Base-by-base conservation (phyloP, 345 rosid species). In the Eucalyptus erythrocorys region DNA sequence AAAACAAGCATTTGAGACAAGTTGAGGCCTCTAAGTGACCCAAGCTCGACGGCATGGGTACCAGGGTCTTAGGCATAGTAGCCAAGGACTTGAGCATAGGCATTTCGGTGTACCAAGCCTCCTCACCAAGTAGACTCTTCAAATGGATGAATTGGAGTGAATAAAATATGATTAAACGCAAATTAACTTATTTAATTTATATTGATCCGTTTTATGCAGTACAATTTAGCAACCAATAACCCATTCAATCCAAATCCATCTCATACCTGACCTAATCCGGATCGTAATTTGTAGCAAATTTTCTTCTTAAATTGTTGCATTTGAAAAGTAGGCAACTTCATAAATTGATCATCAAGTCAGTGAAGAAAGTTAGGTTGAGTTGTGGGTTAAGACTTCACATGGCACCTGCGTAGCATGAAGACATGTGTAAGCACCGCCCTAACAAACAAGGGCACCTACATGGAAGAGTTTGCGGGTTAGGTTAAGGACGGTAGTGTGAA, bases 181-280 rank as follows among this genome's bases (percentile, higher is more conserved):
- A 57, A 57, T 57, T 24, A 10, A 57, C 13, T 12, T 27, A 57
- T 26, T 24, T 22, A 22, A 22, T 22, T 57, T 5, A 22, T 57
- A 57, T 57, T 0, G 0, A 57, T 57, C 30, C 27, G 10, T 10
- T 57, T 11, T 26, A 57, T 24, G n/a, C 4, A 26, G 13, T 11
- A 26, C 26, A 57, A 57, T 57, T 57, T 57, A 57, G 64, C 64
- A 26, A 57, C 6, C 30, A 57, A 57, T 57, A 57, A 26, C 11
- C 27, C 13, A 10, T 24, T 57, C 26, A 26, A 22, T 57, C n/a
- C 13, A 26, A 22, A 0, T 57, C 64, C 64, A 57, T 57, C 26
- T 22, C 64, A 57, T 57, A 24, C 26, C n/a, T 13, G 1, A 57
- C 13, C 1, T 57, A 24, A 9, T 57, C 5, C 1, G 0, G 3